Base-by-base conservation (phyloP, 495 filamentous ascomycete genomes). In the Penicillium paradoxum region DNA sequence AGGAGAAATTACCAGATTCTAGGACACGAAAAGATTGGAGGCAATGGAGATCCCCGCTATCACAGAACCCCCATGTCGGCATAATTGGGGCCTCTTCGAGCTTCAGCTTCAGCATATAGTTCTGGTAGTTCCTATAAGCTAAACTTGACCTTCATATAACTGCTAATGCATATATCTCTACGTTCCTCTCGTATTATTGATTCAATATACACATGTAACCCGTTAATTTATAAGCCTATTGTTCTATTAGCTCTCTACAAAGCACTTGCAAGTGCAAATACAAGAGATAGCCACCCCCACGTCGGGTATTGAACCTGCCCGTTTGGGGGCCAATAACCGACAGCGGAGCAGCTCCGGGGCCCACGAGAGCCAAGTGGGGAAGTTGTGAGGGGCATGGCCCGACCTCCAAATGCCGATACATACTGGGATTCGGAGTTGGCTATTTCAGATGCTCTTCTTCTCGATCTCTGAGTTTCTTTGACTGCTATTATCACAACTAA, bases 271-370 rank as follows among this genome's bases (percentile, higher is more conserved):
- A n/a, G 7, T 42, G 5, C 39, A 42, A 27, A 29, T 27, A 8
- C 6, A n/a, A 40, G 19, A 29, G 13, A 22, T 4, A 3, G 29
- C 19, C 1, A 51, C 54, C 54, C 55, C 51, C 53, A 45, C 45
- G 49, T 59, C 69, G 69, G 69, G 63, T 64, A 73, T 63, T 71
- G 68, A 66, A 36, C 21, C 41, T 49, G 15, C 60, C 40, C 14
- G 8, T 33, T 56, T 38, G 0, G 27, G 42, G 24, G 18, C 57
- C 65, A 66, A 70, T 60, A 33, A 40, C 71, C 71, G 71, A 68
- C 59, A 47, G 25, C 68, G 69, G 68, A 71, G 56, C 40, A 58
- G 43, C 51, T 64, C 67, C 70, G 68, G 48, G 18, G 37, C 51
- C 51, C 55, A 33, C 46, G 21, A 45, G 9, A 10, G n/a, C 22